Evolutionary conservation across 2,329 filamentous ascomycete genomes (phyloP), one percentile per base, ranked within the genome.

Genomic region (Aspergillus japonicus): DNA sequence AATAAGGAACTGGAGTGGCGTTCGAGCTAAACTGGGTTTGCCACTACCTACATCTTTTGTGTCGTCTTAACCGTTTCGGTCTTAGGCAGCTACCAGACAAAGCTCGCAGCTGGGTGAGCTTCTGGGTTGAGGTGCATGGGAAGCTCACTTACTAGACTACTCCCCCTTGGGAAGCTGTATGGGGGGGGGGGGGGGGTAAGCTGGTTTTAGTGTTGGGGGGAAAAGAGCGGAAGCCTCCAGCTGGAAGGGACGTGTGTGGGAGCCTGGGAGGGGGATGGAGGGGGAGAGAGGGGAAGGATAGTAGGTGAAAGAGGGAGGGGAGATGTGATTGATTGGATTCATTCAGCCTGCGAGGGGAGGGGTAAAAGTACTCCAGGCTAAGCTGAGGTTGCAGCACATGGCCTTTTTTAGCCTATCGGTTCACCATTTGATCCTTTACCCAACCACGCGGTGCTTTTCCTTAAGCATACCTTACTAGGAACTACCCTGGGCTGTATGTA

Each of bases 1-100:
- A 65, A 65, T 62, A 65, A 65, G 62, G 63, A 66, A 64, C 62
- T 62, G 62, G 54, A 66, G 64, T 66, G 64, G 64, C 63, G 64
- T 62, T 49, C 26, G 54, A 58, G 58, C 61, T 64, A 65, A 64
- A 60, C 54, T 50, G 62, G 50, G 55, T 63, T 66, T 53, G 60
- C 63, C 58, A 61, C 58, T 52, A 49, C 56, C 44, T 26, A 16
- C 16, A 14, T 35, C 4, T 42, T n/a, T 14, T 16, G 39, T 42
- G 16, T 42, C 39, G 14, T 16, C 5, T 24, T 54, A 57, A 55
- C 56, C 56, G 2, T 24, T 50, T 61, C 21, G 11, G 61, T 39
- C n/a, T 42, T 57, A 57, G 53, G 29, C 31, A 16, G 33, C 50
- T 35, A 57, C 55, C 55, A 56, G 48, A 54, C 54, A 57, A 55